Base-by-base conservation (phyloP, 345 rosid genomes). In the Hibiscus tridactylites region DNA sequence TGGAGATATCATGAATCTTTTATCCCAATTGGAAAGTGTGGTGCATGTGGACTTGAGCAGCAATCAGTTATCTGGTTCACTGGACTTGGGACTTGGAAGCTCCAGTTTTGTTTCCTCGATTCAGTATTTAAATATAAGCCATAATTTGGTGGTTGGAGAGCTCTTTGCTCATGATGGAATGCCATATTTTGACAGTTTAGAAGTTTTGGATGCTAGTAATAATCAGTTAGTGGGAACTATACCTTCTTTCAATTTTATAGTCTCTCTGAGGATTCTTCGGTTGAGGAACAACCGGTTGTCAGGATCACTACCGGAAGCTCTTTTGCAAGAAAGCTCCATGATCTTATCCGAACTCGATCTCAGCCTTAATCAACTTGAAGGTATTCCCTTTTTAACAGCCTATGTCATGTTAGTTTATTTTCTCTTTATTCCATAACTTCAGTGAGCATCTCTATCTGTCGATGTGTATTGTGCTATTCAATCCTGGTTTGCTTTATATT, bases 141-240 rank as follows among this genome's bases (percentile, higher is more conserved):
- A 4, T 3, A 59, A 59, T 59, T 28, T 28, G 35, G 67, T 93
- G 77, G 81, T 19, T 17, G 97, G 96, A 12, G 67, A 84, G 81
- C 86, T 89, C 70, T 91, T 91, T 72, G 85, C 90, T 76, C 88
- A 88, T 70, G 98, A 88, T 72, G 96, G 93, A 58, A 80, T 87
- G 74, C 89, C 96, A 3, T 93, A 61, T 84, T 93, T 93, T 44
- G 97, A 91, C 79, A 88, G 88, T 70, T 80, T 91, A 73, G 96
- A 93, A 77, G 97, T 89, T 72, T 86, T 93, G 68, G 97, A 93
- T 91, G 98, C 89, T 9, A 91, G 91, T 79, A 72, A 83, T 71
- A 93, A 93, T 79, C 85, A 75, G 73, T 81, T 93, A 73, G 80
- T 12, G 35, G 63, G 63, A 59, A 59, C 63, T 9, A 71, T 91